Evolutionary conservation across 495 filamentous ascomycete genomes (phyloP).

Genomic region (Penicillium cataractarum): DNA sequence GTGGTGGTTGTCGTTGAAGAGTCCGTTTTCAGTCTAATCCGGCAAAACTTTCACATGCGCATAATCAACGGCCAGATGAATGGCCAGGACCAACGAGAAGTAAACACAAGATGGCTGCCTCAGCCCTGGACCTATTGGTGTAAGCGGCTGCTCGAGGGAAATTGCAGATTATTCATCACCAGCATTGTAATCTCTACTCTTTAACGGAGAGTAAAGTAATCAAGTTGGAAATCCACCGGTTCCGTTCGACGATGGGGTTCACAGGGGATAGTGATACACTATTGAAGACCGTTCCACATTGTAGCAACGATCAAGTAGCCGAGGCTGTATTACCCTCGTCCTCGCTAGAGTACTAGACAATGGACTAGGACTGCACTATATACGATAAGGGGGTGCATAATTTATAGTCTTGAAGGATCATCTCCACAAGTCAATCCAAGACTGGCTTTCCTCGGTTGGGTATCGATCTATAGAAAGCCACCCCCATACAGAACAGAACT

Average conservation of each 20-base stretch:
- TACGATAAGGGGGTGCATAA: background rate
- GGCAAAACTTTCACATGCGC: slow-evolving; percentile 15
- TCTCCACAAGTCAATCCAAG: background rate
- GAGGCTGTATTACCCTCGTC: slow-evolving; percentile 2
- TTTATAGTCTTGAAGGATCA: background rate
- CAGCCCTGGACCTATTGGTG: background rate
- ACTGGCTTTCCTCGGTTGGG: background rate
- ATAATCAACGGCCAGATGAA: background rate
- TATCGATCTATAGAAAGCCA: background rate
- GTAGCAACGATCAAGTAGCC: background rate
- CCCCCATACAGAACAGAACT: too few species aligned
- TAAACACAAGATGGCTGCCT: background rate
- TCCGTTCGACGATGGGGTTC: background rate
- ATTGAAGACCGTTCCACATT: background rate
- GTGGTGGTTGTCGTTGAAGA: background rate
- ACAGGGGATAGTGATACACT: background rate
- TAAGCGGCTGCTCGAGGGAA: background rate
- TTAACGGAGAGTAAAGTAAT: background rate
- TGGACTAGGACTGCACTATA: background rate
- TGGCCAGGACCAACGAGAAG: slow-evolving; percentile 2
- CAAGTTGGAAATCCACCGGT: background rate
- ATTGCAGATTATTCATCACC: background rate
- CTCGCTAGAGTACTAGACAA: background rate
- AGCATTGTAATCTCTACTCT: background rate
- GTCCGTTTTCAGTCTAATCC: background rate